These are phyloP conservation scores for Eucalyptus sp. DNA, from an alignment of 345 rosid genomes.

Conservation along the genomic window DNA sequence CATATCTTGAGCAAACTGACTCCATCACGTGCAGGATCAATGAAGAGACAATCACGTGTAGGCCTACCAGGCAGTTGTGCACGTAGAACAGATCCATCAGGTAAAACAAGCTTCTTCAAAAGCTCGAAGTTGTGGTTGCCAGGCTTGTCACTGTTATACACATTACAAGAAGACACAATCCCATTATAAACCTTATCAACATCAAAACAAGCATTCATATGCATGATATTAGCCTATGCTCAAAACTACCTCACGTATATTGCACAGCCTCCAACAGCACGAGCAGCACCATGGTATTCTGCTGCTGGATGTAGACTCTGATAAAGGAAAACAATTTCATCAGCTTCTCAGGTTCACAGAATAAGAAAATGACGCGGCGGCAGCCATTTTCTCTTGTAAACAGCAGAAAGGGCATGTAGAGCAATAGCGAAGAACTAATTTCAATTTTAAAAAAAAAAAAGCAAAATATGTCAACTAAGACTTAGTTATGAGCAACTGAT, in stretches of 20 bases:
- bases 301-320: conserved; percentile 97
- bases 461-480: neutral
- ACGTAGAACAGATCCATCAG: conserved; percentile 89
- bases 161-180: neutral
- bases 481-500: neutral
- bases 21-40: conserved; percentile 89
- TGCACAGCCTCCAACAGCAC: conserved; percentile 93
- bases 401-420: neutral
- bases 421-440: neutral
- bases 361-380: neutral
- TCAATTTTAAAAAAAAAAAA: neutral
- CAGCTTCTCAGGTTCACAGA: neutral
- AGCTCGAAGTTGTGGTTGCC: conserved; percentile 89
- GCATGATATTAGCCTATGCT: neutral
- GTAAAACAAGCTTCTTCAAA: conserved; percentile 78
- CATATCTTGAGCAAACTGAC: conserved; percentile 84
- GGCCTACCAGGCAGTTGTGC: conserved; percentile 90
- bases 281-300: conserved; percentile 93
- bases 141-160: conserved; percentile 67
- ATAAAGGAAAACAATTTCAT: neutral
- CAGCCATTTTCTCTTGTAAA: neutral
- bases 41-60: conserved; percentile 76
- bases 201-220: neutral
- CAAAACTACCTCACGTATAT: conserved; percentile 78
- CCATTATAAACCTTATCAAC: neutral